Conservation (phyloP, 768 basidiomycete species). For the Dentipellis sp. region DNA sequence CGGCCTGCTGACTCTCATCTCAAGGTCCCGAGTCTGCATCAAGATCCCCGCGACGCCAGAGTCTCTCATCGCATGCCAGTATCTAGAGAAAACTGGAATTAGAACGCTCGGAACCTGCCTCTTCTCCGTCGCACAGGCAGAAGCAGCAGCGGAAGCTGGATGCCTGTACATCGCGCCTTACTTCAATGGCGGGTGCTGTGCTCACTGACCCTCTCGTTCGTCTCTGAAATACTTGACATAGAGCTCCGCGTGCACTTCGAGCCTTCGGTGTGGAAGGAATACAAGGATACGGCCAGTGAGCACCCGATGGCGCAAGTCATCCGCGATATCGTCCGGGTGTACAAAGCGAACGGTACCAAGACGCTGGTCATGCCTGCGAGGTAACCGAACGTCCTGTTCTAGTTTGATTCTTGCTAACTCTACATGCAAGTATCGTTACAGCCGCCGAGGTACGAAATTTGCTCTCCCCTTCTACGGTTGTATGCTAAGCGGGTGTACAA, state of each 20-base stretch:
- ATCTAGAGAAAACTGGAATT: constrained; percentile 36
- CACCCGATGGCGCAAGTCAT: constrained; percentile 36
- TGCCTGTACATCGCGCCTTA: constrained; percentile 48
- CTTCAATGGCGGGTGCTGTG: constrained; percentile 34
- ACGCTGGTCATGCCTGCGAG: constrained; percentile 45
- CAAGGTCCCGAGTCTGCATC: constrained; percentile 42
- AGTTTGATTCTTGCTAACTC: background rate
- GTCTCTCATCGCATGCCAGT: constrained; percentile 38
- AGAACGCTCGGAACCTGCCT: constrained; percentile 45
- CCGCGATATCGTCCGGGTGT: constrained; percentile 27
- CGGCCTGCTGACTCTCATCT: background rate
- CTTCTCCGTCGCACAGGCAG: constrained; percentile 46
- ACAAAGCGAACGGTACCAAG: constrained; percentile 26
- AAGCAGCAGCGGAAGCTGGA: constrained; percentile 43
- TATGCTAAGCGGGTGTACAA: background rate
- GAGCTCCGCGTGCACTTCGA: constrained; percentile 42
- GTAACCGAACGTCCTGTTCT: constrained; percentile 13
- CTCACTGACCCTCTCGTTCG: constrained; percentile 3
- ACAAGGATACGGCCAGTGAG: constrained; percentile 27
- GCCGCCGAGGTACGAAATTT: constrained; percentile 24
- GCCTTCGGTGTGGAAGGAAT: constrained; percentile 28
- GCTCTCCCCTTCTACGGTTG: background rate
- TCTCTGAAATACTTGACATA: constrained; percentile 8
- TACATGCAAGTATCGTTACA: constrained; percentile 27
- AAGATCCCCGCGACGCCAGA: constrained; percentile 51